Percentiles rank a stretch among this genome's conserved stretches.
Evolutionary conservation across 2,329 filamentous ascomycete species (phyloP).

Genomic region (Colletotrichum sp.): DNA sequence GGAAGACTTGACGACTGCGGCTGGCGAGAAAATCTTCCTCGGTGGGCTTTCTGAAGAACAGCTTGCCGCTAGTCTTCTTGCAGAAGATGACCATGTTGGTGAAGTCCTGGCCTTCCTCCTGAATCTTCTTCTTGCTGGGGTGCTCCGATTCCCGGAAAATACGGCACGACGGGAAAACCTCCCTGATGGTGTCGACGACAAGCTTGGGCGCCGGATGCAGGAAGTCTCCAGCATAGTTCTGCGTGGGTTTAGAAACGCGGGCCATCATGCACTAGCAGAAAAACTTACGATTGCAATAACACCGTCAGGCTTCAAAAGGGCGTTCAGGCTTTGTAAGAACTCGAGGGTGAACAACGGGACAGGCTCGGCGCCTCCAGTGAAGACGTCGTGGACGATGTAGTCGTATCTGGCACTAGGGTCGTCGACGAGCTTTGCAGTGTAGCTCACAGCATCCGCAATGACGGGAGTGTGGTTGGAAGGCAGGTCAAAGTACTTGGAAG

Average conservation of each 20-base stretch:
- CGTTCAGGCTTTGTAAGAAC: conserved; percentile 75
- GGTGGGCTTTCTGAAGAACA: conserved; percentile 71
- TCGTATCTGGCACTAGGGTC: conserved; percentile 66
- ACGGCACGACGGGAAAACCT: conserved; percentile 87
- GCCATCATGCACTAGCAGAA: background rate
- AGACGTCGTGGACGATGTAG: conserved; percentile 97
- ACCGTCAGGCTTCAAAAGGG: conserved; percentile 77
- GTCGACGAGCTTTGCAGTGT: conserved; percentile 54
- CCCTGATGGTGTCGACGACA: conserved; percentile 80
- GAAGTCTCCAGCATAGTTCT: conserved; percentile 97
- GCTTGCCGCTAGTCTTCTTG: conserved; percentile 60
- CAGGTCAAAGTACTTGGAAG: conserved; percentile 81
- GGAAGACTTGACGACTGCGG: conserved; percentile 69
- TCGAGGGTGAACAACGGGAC: conserved; percentile 85
- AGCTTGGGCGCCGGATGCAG: conserved; percentile 76
- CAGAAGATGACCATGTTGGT: conserved; percentile 98
- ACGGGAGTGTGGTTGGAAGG: conserved; percentile 78
- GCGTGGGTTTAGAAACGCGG: conserved; percentile 18
- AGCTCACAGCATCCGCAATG: conserved; percentile 83
- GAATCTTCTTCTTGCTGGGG: conserved; percentile 51
- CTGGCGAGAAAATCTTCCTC: conserved; percentile 75
- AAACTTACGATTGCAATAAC: conserved; percentile 82
- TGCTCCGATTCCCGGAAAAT: conserved; percentile 81
- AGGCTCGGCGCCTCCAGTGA: conserved; percentile 94
- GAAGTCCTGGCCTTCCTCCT: conserved; percentile 69